A percentile compares a stretch with the other conserved stretches of the same genome.
These are phyloP conservation scores for Lactifluus subvellereus DNA, from an alignment of 768 basidiomycete genomes.

Conservation along the genomic window DNA sequence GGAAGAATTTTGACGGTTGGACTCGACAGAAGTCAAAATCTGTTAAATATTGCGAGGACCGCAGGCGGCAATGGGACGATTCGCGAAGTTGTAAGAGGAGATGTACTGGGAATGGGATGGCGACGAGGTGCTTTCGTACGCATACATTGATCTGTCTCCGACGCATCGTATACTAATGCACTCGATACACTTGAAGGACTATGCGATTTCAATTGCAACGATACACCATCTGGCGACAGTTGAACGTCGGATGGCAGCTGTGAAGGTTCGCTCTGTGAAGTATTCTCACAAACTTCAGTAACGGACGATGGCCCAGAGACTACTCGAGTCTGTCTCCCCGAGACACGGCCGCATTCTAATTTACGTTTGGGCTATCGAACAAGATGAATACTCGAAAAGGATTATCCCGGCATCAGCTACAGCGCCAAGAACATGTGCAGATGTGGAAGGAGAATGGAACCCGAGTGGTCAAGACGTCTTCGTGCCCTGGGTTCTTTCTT, in stretches of 20 bases:
- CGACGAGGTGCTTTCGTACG: slow-evolving; percentile 71
- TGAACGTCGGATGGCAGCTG: slow-evolving; percentile 61
- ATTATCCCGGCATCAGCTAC: slow-evolving; percentile 40
- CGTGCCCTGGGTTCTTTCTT: slow-evolving; percentile 75
- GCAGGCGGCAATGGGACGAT: slow-evolving; percentile 43
- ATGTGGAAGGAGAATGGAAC: slow-evolving; percentile 12
- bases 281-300: background rate
- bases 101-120: slow-evolving; percentile 71
- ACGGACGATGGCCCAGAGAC: slow-evolving; percentile 38
- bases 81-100: slow-evolving; percentile 76
- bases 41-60: slow-evolving; percentile 68
- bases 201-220: slow-evolving; percentile 94
- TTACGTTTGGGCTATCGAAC: slow-evolving; percentile 97
- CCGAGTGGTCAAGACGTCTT: slow-evolving; percentile 69
- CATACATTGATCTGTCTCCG: slow-evolving; percentile 10
- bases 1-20: slow-evolving; percentile 68
- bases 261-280: slow-evolving; percentile 49
- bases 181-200: slow-evolving; percentile 55
- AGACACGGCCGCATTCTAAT: slow-evolving; percentile 74
- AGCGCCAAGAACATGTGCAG: slow-evolving; percentile 24
- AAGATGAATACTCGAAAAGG: slow-evolving; percentile 80
- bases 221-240: slow-evolving; percentile 91
- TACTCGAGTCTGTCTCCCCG: slow-evolving; percentile 60
- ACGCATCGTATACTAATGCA: background rate
- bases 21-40: slow-evolving; percentile 73